These are phyloP conservation scores for Naganishia antarctica DNA, from an alignment of 768 basidiomycete genomes.

Conservation along the genomic window DNA sequence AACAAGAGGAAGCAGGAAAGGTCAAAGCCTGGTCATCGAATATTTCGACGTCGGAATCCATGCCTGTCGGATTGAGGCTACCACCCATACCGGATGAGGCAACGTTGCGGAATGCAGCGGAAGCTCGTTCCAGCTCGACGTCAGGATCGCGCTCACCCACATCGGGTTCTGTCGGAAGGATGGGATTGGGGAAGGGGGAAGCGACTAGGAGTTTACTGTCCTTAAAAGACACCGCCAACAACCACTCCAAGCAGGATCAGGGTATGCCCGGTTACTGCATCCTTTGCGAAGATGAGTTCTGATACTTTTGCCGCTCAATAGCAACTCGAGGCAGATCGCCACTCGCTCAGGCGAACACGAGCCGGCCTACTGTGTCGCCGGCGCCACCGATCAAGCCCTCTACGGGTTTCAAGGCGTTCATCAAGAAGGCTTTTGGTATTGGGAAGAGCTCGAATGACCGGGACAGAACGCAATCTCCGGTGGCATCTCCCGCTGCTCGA, in stretches of 20 bases:
- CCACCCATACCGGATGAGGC: conserved; percentile 15
- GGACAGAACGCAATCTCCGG: not conserved
- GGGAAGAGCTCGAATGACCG: conserved; percentile 7
- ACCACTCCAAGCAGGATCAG: not conserved
- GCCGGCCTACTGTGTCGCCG: not conserved
- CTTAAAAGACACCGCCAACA: not conserved
- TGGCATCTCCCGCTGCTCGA: not conserved
- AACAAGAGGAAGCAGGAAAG: not conserved
- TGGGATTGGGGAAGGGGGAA: not conserved
- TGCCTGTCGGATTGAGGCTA: not conserved
- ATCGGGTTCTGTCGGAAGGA: not conserved
- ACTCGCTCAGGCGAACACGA: not conserved
- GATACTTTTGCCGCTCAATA: not conserved
- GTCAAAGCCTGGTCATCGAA: conserved; percentile 1
- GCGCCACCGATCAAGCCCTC: not conserved
- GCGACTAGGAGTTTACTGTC: conserved; percentile 8
- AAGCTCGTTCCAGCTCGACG: conserved; percentile 1
- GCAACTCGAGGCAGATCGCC: conserved; percentile 4
- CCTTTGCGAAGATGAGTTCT: not conserved
- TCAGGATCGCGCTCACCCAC: conserved; percentile 8
- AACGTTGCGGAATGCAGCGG: not conserved
- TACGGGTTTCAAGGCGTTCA: conserved; percentile 10
- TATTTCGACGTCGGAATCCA: not conserved
- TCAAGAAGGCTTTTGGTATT: not conserved
- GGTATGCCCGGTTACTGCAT: too few relatives aligned